Percentiles rank a stretch among this genome's conserved stretches.
These are phyloP conservation scores for Melaleuca quinquenervia DNA, from an alignment of 345 rosid species.

Conservation along the genomic window DNA sequence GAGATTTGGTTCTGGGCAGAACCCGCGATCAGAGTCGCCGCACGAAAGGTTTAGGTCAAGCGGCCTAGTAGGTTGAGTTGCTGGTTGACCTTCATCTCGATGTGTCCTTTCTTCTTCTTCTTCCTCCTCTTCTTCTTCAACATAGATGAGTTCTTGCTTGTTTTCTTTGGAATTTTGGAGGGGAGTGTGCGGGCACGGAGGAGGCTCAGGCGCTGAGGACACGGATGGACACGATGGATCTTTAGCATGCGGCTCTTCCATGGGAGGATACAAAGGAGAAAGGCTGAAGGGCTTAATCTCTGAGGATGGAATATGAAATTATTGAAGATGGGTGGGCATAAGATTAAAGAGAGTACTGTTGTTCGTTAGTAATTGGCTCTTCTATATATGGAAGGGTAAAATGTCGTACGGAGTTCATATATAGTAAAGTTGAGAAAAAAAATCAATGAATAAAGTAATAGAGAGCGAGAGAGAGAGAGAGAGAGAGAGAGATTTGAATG, in stretches of 20 bases:
- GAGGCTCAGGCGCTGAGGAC: slow-evolving; percentile 14
- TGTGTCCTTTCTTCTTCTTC: slow-evolving; percentile 1
- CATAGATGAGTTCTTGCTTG: background rate
- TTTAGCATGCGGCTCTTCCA: background rate
- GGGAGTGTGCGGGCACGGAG: slow-evolving; percentile 1
- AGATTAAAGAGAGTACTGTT: background rate
- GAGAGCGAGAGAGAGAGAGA: background rate
- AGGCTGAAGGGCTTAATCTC: background rate
- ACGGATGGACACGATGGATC: background rate
- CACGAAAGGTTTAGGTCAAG: slow-evolving; percentile 26
- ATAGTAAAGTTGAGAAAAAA: background rate
- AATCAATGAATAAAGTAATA: background rate
- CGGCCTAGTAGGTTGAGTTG: background rate
- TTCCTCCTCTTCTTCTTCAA: slow-evolving; percentile 3
- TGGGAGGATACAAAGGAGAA: background rate
- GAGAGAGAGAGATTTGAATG: background rate
- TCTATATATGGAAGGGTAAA: background rate
- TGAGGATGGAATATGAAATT: background rate
- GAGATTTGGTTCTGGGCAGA: slow-evolving; percentile 59
- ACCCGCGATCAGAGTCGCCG: slow-evolving; percentile 15
- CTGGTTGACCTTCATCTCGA: background rate
- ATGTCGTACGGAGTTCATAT: background rate
- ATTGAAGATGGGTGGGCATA: background rate
- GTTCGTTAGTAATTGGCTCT: background rate
- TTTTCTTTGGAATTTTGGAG: slow-evolving; percentile 8